phyloP scores from a whole-genome alignment of 2,329 filamentous ascomycete genomes.

The Amesomyces nigricolor region DNA sequence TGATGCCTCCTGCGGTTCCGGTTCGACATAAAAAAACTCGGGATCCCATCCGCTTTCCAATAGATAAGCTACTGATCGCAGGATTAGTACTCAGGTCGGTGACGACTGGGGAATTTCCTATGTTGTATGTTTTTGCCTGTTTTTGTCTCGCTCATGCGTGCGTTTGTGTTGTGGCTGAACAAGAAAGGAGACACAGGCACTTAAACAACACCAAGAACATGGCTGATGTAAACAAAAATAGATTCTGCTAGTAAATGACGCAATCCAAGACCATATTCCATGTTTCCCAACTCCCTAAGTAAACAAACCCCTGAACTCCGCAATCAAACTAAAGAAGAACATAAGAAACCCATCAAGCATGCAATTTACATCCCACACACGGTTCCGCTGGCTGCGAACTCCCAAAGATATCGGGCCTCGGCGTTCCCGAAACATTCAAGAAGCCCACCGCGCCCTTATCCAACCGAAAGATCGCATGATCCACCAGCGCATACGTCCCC shows the following conservation, averaged over 20 bases:
- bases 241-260: too few species aligned
- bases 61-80: neutral
- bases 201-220: too few species aligned
- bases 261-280: too few species aligned
- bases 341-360: neutral
- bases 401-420: conserved; percentile 1
- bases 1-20: too few species aligned
- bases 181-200: too few species aligned
- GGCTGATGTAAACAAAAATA: too few species aligned
- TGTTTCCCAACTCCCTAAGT: too few species aligned
- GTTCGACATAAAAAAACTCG: neutral
- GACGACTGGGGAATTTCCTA: neutral
- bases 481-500: conserved; percentile 9
- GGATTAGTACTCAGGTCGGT: conserved; percentile 1
- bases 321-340: too few species aligned
- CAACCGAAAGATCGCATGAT: conserved; percentile 10
- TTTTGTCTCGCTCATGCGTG: neutral
- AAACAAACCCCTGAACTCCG: too few species aligned
- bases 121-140: neutral
- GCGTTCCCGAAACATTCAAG: conserved; percentile 9
- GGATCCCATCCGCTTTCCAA: neutral
- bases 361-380: conserved; percentile 10
- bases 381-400: neutral
- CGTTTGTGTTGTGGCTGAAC: too few species aligned
- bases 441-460: conserved; percentile 12